Base-by-base conservation (phyloP, 306 rosid species). In the Acacia acuminata region DNA sequence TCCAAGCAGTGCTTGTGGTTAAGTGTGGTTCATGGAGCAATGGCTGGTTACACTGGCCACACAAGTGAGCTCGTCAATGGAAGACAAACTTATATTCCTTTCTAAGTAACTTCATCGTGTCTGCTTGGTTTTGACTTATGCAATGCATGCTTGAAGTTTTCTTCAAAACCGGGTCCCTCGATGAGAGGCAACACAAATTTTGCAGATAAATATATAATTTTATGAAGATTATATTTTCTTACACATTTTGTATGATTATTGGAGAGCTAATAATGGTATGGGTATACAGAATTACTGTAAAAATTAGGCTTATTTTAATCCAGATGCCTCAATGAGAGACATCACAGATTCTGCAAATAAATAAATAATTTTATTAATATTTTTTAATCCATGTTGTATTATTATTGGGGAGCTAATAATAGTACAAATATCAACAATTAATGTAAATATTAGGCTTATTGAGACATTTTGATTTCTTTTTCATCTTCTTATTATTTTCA, bases 11-110 rank as follows among this genome's bases (percentile, higher is more conserved):
- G 97, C 97, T 73, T 93, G 97, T 0, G 97, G 93, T 87, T 93
- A 85, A 96, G 98, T 88, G 94, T 94, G 16, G 90, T 92, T 79
- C 99, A 96, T 88, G 99, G 98, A 73, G 99, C 97, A 84, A 93
- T 93, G 98, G 98, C 99, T 51, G 99, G 98, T 72, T 96, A 96
- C 61, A 86, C 96, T 10, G 98, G 99, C 77, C 88, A 84, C 80
- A 89, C 97, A 8, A 88, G 88, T 22, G 97, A 96, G 34, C 93
- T 89, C 74, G 99, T 96, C 83, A 90, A n/a, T n/a, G n/a, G n/a
- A n/a, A n/a, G n/a, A n/a, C n/a, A n/a, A n/a, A n/a, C n/a, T n/a
- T n/a, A n/a, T 81, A 92, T 93, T 82, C 99, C 98, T 36, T 96
- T 93, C 79, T 79, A 92, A 55, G 97, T 96, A 80, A 90, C 98